These are phyloP conservation scores for Xylaria longipes DNA, from an alignment of 495 filamentous ascomycete genomes.

Conservation along the genomic window DNA sequence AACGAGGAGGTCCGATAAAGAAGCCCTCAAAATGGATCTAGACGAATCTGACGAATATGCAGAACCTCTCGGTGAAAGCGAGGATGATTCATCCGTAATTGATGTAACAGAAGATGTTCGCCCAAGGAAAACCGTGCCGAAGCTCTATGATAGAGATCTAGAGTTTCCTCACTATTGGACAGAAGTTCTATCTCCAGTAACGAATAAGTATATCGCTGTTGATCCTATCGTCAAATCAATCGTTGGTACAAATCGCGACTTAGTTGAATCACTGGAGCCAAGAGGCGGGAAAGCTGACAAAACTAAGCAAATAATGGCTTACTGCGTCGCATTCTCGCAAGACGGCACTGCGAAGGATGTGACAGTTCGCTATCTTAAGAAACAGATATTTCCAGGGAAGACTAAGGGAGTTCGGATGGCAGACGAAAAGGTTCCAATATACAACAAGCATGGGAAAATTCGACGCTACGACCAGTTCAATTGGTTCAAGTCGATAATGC, in stretches of 20 bases:
- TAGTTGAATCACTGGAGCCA: constrained; percentile 79
- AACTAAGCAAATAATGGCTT: constrained; percentile 88
- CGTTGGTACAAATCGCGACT: constrained; percentile 70
- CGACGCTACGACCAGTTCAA: constrained; percentile 73
- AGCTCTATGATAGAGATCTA: constrained; percentile 69
- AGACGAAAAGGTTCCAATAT: constrained; percentile 77
- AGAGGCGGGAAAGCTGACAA: constrained; percentile 81
- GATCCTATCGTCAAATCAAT: constrained; percentile 74
- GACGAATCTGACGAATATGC: constrained; percentile 47
- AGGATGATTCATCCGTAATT: constrained; percentile 49
- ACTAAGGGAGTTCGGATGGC: constrained; percentile 86
- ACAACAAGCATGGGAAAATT: constrained; percentile 74
- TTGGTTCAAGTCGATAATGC: constrained; percentile 85
- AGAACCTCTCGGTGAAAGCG: constrained; percentile 48
- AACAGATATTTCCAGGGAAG: constrained; percentile 83
- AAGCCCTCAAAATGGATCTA: constrained; percentile 57
- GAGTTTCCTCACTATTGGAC: constrained; percentile 92
- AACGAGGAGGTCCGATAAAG: constrained; percentile 36
- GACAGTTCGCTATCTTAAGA: constrained; percentile 87
- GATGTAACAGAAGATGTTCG: constrained; percentile 40
- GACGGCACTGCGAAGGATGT: constrained; percentile 95
- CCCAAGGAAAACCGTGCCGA: constrained; percentile 31
- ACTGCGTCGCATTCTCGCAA: constrained; percentile 83
- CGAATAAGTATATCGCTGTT: constrained; percentile 77
- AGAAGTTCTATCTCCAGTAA: constrained; percentile 81